Conservation (phyloP, 2,329 filamentous ascomycete species). For the Pseudonectria buxi region DNA sequence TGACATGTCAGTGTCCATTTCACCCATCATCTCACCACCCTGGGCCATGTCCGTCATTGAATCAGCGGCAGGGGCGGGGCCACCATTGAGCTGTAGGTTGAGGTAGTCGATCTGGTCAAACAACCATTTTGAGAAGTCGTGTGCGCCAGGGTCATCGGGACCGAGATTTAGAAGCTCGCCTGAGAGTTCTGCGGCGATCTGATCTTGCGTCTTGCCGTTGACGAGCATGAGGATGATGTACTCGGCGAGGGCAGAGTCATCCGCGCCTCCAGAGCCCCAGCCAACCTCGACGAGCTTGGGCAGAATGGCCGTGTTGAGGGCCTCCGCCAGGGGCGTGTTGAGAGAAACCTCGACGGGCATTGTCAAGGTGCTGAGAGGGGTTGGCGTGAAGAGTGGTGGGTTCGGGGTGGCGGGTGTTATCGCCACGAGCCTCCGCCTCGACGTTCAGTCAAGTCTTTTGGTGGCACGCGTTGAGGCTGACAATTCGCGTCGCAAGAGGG, state of each 20-base stretch:
- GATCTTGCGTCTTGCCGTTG: slow-evolving; percentile 86
- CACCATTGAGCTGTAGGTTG: slow-evolving; percentile 55
- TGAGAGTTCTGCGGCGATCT: slow-evolving; percentile 82
- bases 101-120: slow-evolving; percentile 75
- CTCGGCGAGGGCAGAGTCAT: slow-evolving; percentile 81
- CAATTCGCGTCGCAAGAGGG: slow-evolving; percentile 21
- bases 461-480: slow-evolving; percentile 16
- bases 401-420: slow-evolving; percentile 15
- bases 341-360: slow-evolving; percentile 76
- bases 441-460: slow-evolving; percentile 6
- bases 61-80: slow-evolving; percentile 24
- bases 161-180: slow-evolving; percentile 77
- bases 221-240: slow-evolving; percentile 97
- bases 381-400: slow-evolving; percentile 4
- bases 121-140: slow-evolving; percentile 86
- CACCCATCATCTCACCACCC: slow-evolving; percentile 29
- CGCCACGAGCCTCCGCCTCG: slow-evolving; percentile 12
- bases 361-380: slow-evolving; percentile 20
- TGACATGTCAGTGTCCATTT: slow-evolving; percentile 68
- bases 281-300: slow-evolving; percentile 89
- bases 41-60: slow-evolving; percentile 27
- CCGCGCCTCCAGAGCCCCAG: slow-evolving; percentile 73
- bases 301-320: slow-evolving; percentile 75
- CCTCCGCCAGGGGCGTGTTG: slow-evolving; percentile 76
- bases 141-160: slow-evolving; percentile 74